Conservation (phyloP, 495 filamentous ascomycete genomes). For the Cercophora scortea region DNA sequence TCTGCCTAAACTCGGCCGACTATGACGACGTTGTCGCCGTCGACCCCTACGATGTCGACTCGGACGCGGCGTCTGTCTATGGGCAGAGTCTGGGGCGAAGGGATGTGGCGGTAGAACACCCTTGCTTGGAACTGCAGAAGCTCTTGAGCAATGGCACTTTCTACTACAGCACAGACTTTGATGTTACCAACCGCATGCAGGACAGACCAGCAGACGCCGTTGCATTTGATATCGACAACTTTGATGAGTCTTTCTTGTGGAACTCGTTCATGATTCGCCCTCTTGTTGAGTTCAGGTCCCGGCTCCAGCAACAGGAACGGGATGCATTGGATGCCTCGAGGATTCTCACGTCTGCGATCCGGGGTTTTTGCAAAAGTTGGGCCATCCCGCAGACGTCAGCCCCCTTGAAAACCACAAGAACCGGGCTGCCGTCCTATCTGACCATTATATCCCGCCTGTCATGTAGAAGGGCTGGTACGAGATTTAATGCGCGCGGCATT, state of each 20-base stretch:
- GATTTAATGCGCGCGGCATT: constrained; percentile 93
- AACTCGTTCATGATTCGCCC: constrained; percentile 97
- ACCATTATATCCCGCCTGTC: constrained; percentile 89
- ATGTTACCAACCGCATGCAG: constrained; percentile 88
- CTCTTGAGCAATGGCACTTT: constrained; percentile 91
- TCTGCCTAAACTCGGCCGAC: constrained; percentile 76
- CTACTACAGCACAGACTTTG: constrained; percentile 96
- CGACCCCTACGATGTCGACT: constrained; percentile 41
- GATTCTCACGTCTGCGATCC: constrained; percentile 87
- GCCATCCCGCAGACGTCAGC: constrained; percentile 58
- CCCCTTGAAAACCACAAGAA: constrained; percentile 48
- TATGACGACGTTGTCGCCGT: constrained; percentile 69
- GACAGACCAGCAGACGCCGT: constrained; percentile 54
- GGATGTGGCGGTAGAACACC: constrained; percentile 70
- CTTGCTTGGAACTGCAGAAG: constrained; percentile 83
- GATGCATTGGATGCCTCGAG: constrained; percentile 71
- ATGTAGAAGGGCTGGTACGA: constrained; percentile 83
- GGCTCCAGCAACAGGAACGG: constrained; percentile 64
- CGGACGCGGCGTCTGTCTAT: constrained; percentile 44
- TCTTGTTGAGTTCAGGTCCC: constrained; percentile 77
- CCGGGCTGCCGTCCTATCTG: constrained; percentile 71
- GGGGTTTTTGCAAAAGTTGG: constrained; percentile 81
- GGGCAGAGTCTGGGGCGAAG: constrained; percentile 50
- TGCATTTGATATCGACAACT: constrained; percentile 70
- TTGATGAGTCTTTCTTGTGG: constrained; percentile 90